Conservation (phyloP, 768 basidiomycete species). For the Boletus barrowsii region DNA sequence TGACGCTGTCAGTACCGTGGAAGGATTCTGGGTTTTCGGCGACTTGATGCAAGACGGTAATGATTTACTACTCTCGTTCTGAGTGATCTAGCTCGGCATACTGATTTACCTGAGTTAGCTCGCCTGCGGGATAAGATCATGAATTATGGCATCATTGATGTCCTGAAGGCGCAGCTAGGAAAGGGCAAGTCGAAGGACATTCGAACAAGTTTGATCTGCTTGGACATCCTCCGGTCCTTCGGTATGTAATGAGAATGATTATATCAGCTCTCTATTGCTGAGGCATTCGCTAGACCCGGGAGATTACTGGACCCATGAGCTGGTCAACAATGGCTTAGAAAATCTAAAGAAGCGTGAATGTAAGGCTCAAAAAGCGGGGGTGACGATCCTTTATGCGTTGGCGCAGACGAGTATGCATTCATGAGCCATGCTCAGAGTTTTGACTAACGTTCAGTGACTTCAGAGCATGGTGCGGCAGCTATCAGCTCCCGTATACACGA, state of each 20-base stretch:
- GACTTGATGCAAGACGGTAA: constrained; percentile 22
- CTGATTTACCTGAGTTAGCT: constrained; percentile 2
- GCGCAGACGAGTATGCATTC: constrained; percentile 16
- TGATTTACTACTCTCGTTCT: not conserved
- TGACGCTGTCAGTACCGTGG: constrained; percentile 18
- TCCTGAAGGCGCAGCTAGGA: constrained; percentile 13
- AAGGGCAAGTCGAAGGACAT: constrained; percentile 10
- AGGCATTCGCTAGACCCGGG: constrained; percentile 3
- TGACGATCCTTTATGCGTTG: constrained; percentile 22
- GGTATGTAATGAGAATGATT: constrained; percentile 1
- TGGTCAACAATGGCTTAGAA: constrained; percentile 12
- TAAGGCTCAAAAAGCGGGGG: constrained; percentile 23
- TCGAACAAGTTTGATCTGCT: constrained; percentile 19
- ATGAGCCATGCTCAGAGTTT: not conserved
- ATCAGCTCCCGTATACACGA: not conserved
- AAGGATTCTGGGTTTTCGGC: constrained; percentile 22
- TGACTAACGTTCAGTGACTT: not conserved
- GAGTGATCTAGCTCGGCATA: not conserved
- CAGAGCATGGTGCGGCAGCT: not conserved
- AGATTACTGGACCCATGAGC: no score
- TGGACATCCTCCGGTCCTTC: constrained; percentile 20
- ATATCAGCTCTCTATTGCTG: not conserved
- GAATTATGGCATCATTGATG: constrained; percentile 9
- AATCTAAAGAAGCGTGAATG: constrained; percentile 1
- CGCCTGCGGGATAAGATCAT: constrained; percentile 9